Evolutionary conservation across 371 early-diverging fungal species (phyloP), one percentile per base, ranked within the genome.

Genomic region (Syncephalastrum monosporum): DNA sequence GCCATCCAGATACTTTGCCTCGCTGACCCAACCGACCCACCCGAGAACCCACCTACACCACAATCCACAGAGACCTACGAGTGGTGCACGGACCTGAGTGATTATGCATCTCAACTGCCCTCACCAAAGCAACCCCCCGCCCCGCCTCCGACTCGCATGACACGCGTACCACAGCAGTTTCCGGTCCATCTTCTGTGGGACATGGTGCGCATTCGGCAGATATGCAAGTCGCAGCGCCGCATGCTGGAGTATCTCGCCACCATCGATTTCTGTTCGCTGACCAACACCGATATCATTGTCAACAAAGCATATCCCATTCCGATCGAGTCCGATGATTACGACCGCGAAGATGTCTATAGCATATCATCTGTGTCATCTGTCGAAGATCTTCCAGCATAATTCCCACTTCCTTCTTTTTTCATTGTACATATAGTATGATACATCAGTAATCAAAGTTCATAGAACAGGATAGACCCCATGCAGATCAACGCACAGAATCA

Each of bases 371-470:
- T 12, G 12, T 33, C 38, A 33, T 33, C 38, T 43, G 88, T 86
- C 49, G 90, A 80, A 13, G 63, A 75, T 38, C 58, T 88, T 43
- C 50, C 83, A 0, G 66, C 81, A 52, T 50, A 50, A 50, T n/a
- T 21, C 21, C 21, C 21, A 21, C 21, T 21, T 21, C 21, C 21
- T 2, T 21, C 2, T 21, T 21, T 21, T 21, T 21, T 21, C 21
- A 21, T 21, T 21, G 21, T 21, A 21, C 21, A 21, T 21, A 21
- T 21, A 21, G 0, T 21, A 21, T 21, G 21, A 21, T 21, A 21
- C 10, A 33, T 33, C 8, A 33, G 38, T 33, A 33, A 12, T 10
- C 3, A 33, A 8, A 33, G 1, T 33, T 33, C 38, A 33, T 33
- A 33, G 7, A 33, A 33, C 38, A 33, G 1, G 38, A 33, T 6